Base-by-base conservation (phyloP, 169 alveolate species). In the Eimeria acervulina region DNA sequence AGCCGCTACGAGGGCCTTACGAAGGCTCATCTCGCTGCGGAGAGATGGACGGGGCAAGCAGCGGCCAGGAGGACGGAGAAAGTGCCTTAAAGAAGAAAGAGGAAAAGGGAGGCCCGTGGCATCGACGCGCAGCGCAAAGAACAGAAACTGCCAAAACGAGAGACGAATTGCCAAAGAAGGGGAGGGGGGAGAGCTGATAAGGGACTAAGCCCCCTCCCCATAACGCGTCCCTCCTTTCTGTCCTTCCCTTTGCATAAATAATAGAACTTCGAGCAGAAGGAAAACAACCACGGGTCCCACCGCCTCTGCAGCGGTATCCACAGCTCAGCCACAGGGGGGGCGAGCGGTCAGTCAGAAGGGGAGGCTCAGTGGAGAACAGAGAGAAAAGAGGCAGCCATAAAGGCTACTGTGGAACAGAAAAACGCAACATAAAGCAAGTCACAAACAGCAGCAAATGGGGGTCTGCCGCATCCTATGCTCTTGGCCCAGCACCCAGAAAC, bases 121-220 rank as follows among this genome's bases (percentile, higher is more conserved):
- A 59, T 59, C 80, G 93, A 85, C 31, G 59, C 93, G 40, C 93
- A 59, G 17, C 55, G 44, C 40, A 42, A 55, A 21, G 38, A 33
- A 68, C 36, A 44, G 38, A 85, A 19, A 19, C 55, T 33, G 38
- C 40, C n/a, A 26, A 31, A 31, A 47, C 12, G 91, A 51, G 70
- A 47, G 91, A 83, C 33, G 51, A 44, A 31, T 51, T 47, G 91
- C 47, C 93, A 55, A 40, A 38, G 93, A 38, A 61, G 93, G 93
- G 80, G 93, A 61, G 93, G 93, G 80, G 93, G 93, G 55, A 85
- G 81, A 85, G 93, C 61, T 55, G 93, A 59, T 26, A 36, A 55
- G 81, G 76, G 80, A 83, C 59, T 55, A n/a, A 40, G 93, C 80
- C 93, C 93, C 80, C 93, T 52, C 93, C 93, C 93, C 93, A 85